Evolutionary conservation across 169 alveolate genomes (phyloP).

Genomic region (Plasmodium cynomolgi): DNA sequence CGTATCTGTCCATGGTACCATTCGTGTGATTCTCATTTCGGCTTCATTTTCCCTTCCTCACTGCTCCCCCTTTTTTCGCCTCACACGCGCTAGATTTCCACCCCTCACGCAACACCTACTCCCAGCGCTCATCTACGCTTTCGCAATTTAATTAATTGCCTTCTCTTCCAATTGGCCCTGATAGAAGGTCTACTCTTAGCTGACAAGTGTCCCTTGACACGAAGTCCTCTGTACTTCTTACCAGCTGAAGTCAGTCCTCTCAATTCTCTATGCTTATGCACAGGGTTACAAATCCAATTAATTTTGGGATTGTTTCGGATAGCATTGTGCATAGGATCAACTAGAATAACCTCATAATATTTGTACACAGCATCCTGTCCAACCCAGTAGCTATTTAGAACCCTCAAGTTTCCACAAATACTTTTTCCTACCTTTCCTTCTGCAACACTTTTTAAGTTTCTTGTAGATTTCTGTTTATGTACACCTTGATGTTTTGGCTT

Average conservation of each 20-base stretch:
- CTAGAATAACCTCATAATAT: slow-evolving; percentile 98
- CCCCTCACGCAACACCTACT: neutral
- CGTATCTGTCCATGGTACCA: neutral
- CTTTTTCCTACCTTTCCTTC: slow-evolving; percentile 99
- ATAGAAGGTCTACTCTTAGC: slow-evolving; percentile 95
- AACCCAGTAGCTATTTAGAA: slow-evolving; percentile 99
- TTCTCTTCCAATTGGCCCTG: slow-evolving; percentile 95
- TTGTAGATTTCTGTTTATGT: slow-evolving; percentile 95
- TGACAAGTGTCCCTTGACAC: slow-evolving; percentile 95
- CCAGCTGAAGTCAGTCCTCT: slow-evolving; percentile 98
- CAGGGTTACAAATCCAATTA: slow-evolving; percentile 98
- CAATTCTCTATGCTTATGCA: slow-evolving; percentile 98
- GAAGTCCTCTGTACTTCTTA: slow-evolving; percentile 89
- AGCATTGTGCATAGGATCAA: slow-evolving; percentile 98
- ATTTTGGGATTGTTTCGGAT: slow-evolving; percentile 98
- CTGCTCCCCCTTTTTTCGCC: neutral
- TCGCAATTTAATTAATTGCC: slow-evolving; percentile 95
- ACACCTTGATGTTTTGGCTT: slow-evolving; percentile 99
- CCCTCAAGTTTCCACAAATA: slow-evolving; percentile 95
- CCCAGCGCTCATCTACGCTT: slow-evolving; percentile 93
- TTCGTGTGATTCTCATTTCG: neutral
- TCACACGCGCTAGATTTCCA: neutral
- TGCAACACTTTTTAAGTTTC: slow-evolving; percentile 97
- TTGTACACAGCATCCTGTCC: slow-evolving; percentile 99
- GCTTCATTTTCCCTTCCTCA: neutral